Evolutionary conservation across 768 basidiomycete species (phyloP).

Genomic region (Jaapia argillacea): DNA sequence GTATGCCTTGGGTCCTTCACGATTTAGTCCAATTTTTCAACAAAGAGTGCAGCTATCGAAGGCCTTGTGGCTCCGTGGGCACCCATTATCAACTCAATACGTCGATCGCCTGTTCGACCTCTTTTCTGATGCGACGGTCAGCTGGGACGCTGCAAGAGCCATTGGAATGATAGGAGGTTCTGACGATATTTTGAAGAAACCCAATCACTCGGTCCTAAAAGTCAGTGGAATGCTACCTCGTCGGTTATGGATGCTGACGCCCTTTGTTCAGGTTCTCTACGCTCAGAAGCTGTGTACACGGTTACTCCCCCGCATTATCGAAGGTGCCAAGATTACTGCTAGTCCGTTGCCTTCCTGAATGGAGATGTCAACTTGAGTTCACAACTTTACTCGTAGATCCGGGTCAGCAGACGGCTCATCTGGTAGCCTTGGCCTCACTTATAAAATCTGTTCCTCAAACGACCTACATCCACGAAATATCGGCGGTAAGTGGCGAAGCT

Average conservation of each 20-base stretch:
- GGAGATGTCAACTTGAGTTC: too few relatives aligned
- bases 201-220: conserved; percentile 68
- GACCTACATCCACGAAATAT: conserved; percentile 60
- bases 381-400: conserved; percentile 39
- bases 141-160: conserved; percentile 66
- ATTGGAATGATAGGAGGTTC: conserved; percentile 56
- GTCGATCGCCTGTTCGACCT: conserved; percentile 58
- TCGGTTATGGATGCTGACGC: background rate
- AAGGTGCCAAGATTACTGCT: conserved; percentile 44
- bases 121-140: conserved; percentile 55
- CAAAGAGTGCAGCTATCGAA: too few relatives aligned
- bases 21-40: too few relatives aligned
- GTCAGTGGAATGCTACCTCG: conserved; percentile 27
- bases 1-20: conserved; percentile 38
- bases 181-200: conserved; percentile 63
- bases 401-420: conserved; percentile 50
- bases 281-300: conserved; percentile 65
- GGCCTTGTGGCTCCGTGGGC: conserved; percentile 70
- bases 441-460: conserved; percentile 73
- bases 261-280: conserved; percentile 46
- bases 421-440: conserved; percentile 77
- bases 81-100: conserved; percentile 45
- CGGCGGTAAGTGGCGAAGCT: conserved; percentile 40
- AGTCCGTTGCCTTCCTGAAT: conserved; percentile 31
- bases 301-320: conserved; percentile 67